Evolutionary conservation across 768 basidiomycete species (phyloP).

Genomic region (Amanita rubescens): DNA sequence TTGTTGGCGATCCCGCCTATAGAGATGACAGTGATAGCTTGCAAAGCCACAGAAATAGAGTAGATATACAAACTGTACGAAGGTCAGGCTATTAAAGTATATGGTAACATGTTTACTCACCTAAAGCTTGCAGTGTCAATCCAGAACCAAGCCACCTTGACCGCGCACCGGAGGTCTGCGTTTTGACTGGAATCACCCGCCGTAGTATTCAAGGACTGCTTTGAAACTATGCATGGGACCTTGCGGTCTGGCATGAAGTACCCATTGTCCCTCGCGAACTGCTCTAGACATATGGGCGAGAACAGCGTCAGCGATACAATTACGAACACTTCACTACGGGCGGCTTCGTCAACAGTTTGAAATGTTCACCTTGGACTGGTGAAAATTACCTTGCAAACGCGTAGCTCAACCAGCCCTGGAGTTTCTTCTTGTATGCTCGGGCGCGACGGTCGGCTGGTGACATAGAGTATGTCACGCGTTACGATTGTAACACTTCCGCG

Average conservation of each 20-base stretch:
- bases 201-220: slow-evolving; percentile 13
- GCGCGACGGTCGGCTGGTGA: no score
- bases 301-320: slow-evolving; percentile 77
- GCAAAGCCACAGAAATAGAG: slow-evolving; percentile 81
- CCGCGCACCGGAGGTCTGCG: slow-evolving; percentile 60
- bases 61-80: slow-evolving; percentile 70
- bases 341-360: neutral
- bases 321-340: slow-evolving; percentile 66
- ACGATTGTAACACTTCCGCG: no score
- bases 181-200: slow-evolving; percentile 8
- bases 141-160: slow-evolving; percentile 78
- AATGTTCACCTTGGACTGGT: neutral
- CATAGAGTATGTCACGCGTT: neutral
- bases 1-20: slow-evolving; percentile 90
- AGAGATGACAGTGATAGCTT: slow-evolving; percentile 92
- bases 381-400: slow-evolving; percentile 67
- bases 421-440: slow-evolving; percentile 36
- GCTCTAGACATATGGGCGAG: slow-evolving; percentile 77
- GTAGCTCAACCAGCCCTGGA: slow-evolving; percentile 78
- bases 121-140: slow-evolving; percentile 91
- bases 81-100: neutral
- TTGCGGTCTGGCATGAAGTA: slow-evolving; percentile 63
- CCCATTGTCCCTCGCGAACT: slow-evolving; percentile 88
- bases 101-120: slow-evolving; percentile 26
- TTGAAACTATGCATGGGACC: slow-evolving; percentile 41